Evolutionary conservation across 1,284 basidiomycete genomes (phyloP).

Genomic region (Ceratobasidium sp.): DNA sequence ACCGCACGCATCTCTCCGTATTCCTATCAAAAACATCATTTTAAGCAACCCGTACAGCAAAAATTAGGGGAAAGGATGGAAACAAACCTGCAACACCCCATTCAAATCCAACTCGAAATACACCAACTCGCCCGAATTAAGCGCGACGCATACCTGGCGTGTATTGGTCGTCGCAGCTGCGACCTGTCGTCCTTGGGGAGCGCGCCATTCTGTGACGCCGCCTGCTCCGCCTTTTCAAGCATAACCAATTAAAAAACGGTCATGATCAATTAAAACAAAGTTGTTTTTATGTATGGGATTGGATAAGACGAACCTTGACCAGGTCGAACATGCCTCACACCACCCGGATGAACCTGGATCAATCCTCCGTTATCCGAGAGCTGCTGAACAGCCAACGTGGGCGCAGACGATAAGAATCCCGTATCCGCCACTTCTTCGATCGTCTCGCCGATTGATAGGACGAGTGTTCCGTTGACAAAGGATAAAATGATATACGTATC

Average conservation of each 20-base stretch:
- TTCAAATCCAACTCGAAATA: conserved; percentile 97
- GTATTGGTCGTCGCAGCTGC: conserved; percentile 94
- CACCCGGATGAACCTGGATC: conserved; percentile 93
- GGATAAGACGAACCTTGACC: conserved; percentile 63
- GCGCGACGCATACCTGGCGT: conserved; percentile 92
- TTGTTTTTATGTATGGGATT: too few relatives aligned
- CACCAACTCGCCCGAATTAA: conserved; percentile 92
- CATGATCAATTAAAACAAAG: too few relatives aligned
- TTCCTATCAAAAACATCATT: conserved; percentile 62
- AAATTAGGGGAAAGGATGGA: too few relatives aligned
- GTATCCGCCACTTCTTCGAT: conserved; percentile 98
- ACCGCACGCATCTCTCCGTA: conserved; percentile 97
- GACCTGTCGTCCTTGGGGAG: conserved; percentile 85
- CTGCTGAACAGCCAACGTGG: conserved; percentile 97
- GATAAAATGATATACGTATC: conserved; percentile 97
- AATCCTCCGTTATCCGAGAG: conserved; percentile 87
- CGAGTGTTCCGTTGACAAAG: conserved; percentile 95
- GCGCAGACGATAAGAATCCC: conserved; percentile 92
- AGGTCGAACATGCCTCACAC: conserved; percentile 90
- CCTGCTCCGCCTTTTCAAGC: conserved; percentile 4
- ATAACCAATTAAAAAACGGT: too few relatives aligned
- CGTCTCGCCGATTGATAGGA: conserved; percentile 94
- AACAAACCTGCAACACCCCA: conserved; percentile 81
- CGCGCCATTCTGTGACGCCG: conserved; percentile 90
- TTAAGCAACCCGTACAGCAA: background rate